Conservation (phyloP, 352 stramenopile species). For the Globisporangium mamillatum region DNA sequence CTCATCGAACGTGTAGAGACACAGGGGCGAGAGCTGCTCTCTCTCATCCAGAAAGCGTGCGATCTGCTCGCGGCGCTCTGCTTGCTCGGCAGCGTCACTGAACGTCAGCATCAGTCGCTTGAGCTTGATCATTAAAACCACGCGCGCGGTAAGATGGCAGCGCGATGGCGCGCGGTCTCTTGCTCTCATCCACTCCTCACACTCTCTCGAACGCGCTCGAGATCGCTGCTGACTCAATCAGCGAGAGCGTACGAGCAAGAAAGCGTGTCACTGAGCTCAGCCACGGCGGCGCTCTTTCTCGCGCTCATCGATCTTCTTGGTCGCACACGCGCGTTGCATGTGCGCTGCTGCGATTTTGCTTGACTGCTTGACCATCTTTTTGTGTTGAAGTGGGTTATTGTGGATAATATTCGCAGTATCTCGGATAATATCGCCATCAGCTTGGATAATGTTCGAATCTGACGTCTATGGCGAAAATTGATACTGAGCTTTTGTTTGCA, state of each 20-base stretch:
- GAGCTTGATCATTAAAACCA: background rate
- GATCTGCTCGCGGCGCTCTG: slow-evolving; percentile 12
- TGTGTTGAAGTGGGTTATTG: no score
- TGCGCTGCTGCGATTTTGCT: no score
- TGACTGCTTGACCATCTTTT: no score
- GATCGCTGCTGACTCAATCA: background rate
- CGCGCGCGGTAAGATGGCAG: background rate
- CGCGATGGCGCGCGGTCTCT: background rate
- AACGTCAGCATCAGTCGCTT: background rate
- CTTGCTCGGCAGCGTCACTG: background rate
- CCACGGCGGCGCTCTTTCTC: background rate
- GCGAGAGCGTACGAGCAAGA: background rate
- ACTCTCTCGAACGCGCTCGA: background rate
- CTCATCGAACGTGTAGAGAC: slow-evolving; percentile 44
- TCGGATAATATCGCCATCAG: no score
- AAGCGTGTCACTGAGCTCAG: background rate
- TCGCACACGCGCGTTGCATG: background rate
- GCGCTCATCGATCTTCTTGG: background rate
- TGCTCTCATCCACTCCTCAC: background rate
- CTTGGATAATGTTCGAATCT: no score
- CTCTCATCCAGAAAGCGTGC: slow-evolving; percentile 20
- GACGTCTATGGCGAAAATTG: no score
- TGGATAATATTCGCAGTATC: no score
- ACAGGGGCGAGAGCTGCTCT: slow-evolving; percentile 18
- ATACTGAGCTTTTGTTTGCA: background rate